Base-by-base conservation (phyloP, 2,329 filamentous ascomycete genomes). In the Penicillium aurantiogriseum region DNA sequence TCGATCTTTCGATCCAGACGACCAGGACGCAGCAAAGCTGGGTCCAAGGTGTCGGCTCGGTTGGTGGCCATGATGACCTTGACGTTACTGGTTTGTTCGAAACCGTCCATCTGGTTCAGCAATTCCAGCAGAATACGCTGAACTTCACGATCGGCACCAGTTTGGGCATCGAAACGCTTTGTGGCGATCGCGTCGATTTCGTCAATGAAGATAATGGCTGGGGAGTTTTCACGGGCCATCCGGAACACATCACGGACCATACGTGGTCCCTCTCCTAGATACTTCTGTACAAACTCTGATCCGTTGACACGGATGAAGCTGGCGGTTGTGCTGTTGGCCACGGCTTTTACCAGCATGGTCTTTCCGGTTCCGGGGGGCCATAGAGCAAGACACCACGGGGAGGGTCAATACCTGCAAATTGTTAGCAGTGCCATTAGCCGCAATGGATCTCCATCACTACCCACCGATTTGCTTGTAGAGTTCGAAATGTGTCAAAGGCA, bases 11-110 rank as follows among this genome's bases (percentile, higher is more conserved):
- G 85, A 78, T 99, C 94, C 58, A 99, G 83, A 81, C 94, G 92
- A 66, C 94, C 94, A 33, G 94, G 94, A 69, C 94, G 91, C 60
- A 99, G 85, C 61, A 99, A 84, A 42, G 94, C 94, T 17, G 94
- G 94, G 74, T 99, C 94, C 64, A 99, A 84, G 7, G 94, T 99
- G 76, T 97, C 94, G 65, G 94, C 93, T 74, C 94, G 89, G 82
- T 99, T 99, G 66, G 94, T 99, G 66, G 94, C 94, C 94, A 99
- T 99, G 80, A 99, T 99, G 74, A 99, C 94, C 82, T 99, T 99
- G 78, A 99, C 94, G 77, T 99, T 99, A 75, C 91, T 90, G 0
- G 92, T 96, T 78, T 99, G 94, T 76, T 99, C 94, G 81, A 99
- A 99, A 64, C 94, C 94, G 75, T 99, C 94, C 94, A 99, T 99